These are phyloP conservation scores for Astrocystis sublimbata DNA, from an alignment of 495 filamentous ascomycete genomes.

Conservation along the genomic window DNA sequence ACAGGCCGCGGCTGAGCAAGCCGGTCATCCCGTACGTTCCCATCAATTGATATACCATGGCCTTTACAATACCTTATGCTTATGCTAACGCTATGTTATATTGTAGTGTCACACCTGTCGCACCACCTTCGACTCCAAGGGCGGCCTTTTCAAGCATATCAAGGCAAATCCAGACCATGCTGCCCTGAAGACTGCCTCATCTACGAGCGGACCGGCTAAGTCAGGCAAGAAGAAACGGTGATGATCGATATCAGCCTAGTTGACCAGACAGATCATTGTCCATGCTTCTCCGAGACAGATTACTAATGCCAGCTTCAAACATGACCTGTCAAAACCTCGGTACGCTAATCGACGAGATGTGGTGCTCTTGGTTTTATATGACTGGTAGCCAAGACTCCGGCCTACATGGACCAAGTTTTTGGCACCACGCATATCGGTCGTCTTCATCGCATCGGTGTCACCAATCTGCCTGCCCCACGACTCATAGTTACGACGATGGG, in stretches of 20 bases:
- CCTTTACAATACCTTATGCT: no score
- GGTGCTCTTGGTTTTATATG: background rate
- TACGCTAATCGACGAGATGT: background rate
- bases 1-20: slow-evolving; percentile 44
- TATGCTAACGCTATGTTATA: slow-evolving; percentile 32
- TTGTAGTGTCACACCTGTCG: slow-evolving; percentile 64
- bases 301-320: background rate
- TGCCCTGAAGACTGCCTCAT: slow-evolving; percentile 42
- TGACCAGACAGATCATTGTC: background rate
- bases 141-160: slow-evolving; percentile 73
- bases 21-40: slow-evolving; percentile 40
- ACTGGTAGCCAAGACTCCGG: no score
- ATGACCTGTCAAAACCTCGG: background rate
- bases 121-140: slow-evolving; percentile 63
- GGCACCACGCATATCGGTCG: background rate
- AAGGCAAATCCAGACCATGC: slow-evolving; percentile 60
- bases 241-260: slow-evolving; percentile 9
- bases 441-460: background rate
- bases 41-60: no score
- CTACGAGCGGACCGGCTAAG: slow-evolving; percentile 23
- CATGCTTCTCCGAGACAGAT: no score
- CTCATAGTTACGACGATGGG: background rate
- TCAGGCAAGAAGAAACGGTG: slow-evolving; percentile 42
- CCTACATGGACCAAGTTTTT: background rate
- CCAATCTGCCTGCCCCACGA: background rate